Evolutionary conservation across 2,329 filamentous ascomycete species (phyloP).

Genomic region (Fragosphaeria purpurea): DNA sequence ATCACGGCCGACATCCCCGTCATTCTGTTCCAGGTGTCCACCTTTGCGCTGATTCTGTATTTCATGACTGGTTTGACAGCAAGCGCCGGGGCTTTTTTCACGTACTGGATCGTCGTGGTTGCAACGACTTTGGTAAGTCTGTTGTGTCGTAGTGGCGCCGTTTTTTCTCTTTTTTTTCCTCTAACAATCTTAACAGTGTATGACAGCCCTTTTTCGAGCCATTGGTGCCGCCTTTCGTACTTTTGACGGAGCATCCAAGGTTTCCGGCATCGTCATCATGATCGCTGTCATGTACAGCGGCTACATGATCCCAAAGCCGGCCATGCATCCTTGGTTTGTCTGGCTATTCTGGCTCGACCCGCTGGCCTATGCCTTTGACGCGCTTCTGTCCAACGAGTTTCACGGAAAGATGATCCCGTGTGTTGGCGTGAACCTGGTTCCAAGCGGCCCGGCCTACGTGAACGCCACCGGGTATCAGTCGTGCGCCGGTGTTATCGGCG

Average conservation of each 20-base stretch:
- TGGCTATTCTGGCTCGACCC: constrained; percentile 60
- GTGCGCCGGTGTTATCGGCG: constrained; percentile 49
- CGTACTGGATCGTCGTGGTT: constrained; percentile 47
- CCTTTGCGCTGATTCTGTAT: constrained; percentile 65
- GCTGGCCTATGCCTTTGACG: constrained; percentile 55
- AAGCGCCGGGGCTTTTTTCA: constrained; percentile 57
- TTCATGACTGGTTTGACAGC: constrained; percentile 65
- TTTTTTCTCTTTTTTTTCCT: too few species aligned
- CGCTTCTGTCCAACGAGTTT: constrained; percentile 44
- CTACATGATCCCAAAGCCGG: constrained; percentile 57
- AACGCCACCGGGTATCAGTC: constrained; percentile 30
- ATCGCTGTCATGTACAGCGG: constrained; percentile 58
- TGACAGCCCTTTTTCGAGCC: constrained; percentile 52
- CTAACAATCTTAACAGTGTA: too few species aligned
- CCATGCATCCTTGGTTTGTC: constrained; percentile 53
- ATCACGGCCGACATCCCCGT: constrained; percentile 49
- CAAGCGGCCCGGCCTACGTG: constrained; percentile 37
- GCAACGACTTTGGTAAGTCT: constrained; percentile 36
- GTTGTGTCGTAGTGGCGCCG: too few species aligned
- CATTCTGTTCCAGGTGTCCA: constrained; percentile 53
- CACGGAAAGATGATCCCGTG: constrained; percentile 42
- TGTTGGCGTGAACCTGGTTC: constrained; percentile 38
- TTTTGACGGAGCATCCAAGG: constrained; percentile 53
- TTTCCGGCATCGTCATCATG: constrained; percentile 47
- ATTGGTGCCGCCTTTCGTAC: constrained; percentile 50